Evolutionary conservation across 2,329 filamentous ascomycete species (phyloP).

Genomic region (Neofusicoccum sp.): DNA sequence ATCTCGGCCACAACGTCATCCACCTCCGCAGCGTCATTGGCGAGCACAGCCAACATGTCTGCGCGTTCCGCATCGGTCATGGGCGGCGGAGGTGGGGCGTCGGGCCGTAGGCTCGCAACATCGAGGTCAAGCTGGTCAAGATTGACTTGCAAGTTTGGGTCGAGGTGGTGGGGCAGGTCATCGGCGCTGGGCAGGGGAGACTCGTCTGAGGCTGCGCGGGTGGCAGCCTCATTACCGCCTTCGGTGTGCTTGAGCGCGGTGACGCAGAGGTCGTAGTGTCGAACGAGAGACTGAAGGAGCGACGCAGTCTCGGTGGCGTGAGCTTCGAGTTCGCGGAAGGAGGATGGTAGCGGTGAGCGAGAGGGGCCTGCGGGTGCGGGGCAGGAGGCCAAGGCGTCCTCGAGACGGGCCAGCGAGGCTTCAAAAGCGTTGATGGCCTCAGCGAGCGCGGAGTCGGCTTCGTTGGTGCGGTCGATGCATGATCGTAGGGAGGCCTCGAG

Average conservation of each 20-base stretch:
- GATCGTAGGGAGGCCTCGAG: slow-evolving; percentile 69
- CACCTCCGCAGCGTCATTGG: slow-evolving; percentile 67
- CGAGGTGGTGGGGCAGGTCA: slow-evolving; percentile 19
- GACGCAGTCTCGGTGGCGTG: slow-evolving; percentile 83
- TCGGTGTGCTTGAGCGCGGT: slow-evolving; percentile 90
- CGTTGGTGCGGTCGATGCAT: slow-evolving; percentile 72
- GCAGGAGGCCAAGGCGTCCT: slow-evolving; percentile 38
- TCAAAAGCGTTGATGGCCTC: slow-evolving; percentile 68
- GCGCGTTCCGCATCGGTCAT: slow-evolving; percentile 74
- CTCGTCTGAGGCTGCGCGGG: slow-evolving; percentile 42
- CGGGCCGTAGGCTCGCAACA: slow-evolving; percentile 25
- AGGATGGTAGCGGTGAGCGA: slow-evolving; percentile 45
- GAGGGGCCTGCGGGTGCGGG: slow-evolving; percentile 34
- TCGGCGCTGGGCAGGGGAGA: slow-evolving; percentile 25
- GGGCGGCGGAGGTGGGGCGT: slow-evolving; percentile 62
- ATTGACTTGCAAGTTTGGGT: slow-evolving; percentile 20
- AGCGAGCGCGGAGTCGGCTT: slow-evolving; percentile 62
- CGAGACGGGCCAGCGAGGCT: slow-evolving; percentile 67
- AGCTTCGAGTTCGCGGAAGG: slow-evolving; percentile 62
- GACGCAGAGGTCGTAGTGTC: slow-evolving; percentile 91
- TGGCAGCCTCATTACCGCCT: slow-evolving; percentile 53
- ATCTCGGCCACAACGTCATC: slow-evolving; percentile 69
- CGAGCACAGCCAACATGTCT: slow-evolving; percentile 82
- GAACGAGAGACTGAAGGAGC: slow-evolving; percentile 76
- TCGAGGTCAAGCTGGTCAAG: slow-evolving; percentile 26